Evolutionary conservation across 164 flowering plant species (phyloP).

Genomic region (Liquidambar formosana): DNA sequence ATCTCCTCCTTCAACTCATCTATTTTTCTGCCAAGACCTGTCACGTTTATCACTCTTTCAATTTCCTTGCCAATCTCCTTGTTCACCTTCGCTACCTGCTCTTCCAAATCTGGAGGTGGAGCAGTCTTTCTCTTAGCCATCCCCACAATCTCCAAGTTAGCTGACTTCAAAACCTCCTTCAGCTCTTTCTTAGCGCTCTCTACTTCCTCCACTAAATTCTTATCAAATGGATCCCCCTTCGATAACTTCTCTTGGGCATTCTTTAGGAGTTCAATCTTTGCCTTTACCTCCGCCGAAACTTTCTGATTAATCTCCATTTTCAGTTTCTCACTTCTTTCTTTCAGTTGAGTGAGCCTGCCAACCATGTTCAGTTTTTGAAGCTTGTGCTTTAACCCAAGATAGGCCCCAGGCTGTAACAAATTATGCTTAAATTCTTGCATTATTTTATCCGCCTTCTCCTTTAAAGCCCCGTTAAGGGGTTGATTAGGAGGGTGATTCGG

Average conservation of each 20-base stretch:
- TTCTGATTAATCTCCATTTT: slow-evolving; percentile 32
- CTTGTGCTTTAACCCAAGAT: slow-evolving; percentile 34
- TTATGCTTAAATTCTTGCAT: slow-evolving; percentile 29
- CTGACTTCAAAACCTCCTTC: slow-evolving; percentile 26
- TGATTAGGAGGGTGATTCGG: slow-evolving; percentile 12
- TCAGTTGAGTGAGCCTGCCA: slow-evolving; percentile 24
- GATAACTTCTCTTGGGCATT: slow-evolving; percentile 26
- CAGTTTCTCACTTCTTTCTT: slow-evolving; percentile 26
- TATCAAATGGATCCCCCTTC: slow-evolving; percentile 29
- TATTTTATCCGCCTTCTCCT: slow-evolving; percentile 32
- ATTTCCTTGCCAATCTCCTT: slow-evolving; percentile 30
- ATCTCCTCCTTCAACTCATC: slow-evolving; percentile 34
- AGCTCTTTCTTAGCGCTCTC: slow-evolving; percentile 22
- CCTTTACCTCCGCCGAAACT: slow-evolving; percentile 25
- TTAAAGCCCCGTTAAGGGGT: slow-evolving; percentile 15
- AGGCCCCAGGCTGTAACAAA: slow-evolving; percentile 31
- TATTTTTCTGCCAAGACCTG: slow-evolving; percentile 30
- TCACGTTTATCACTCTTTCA: slow-evolving; percentile 18
- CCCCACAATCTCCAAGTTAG: slow-evolving; percentile 34
- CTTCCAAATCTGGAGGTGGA: slow-evolving; percentile 21
- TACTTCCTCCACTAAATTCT: slow-evolving; percentile 23
- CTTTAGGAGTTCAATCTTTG: slow-evolving; percentile 26
- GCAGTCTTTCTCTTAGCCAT: slow-evolving; percentile 17
- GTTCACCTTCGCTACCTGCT: slow-evolving; percentile 22
- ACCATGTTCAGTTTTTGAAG: slow-evolving; percentile 28